Base-by-base conservation (phyloP, 805 yeast species). In the Starmerella floricola region DNA sequence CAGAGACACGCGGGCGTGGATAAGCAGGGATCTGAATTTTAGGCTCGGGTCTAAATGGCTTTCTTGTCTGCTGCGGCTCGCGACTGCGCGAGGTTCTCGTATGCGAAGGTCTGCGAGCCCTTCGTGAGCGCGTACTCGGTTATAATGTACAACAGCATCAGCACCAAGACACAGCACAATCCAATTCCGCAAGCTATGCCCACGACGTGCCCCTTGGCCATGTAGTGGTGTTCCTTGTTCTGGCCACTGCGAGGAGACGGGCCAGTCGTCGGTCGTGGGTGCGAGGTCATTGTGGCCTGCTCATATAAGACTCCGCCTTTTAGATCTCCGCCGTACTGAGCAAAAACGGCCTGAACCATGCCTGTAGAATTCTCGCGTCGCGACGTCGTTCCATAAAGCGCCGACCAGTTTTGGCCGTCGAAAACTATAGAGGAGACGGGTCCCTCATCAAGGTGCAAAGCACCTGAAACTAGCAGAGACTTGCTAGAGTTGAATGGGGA, bases 141-240 rank as follows among this genome's bases (percentile, higher is more conserved):
- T 4, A 64, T 48, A 21, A 64, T 59, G 42, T 69, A 80, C 41
- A 62, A 52, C 16, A 58, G 58, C 8, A 68, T 59, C 21, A 73
- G 44, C 8, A 70, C 41, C 26, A 63, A 49, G 49, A 68, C 62
- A 13, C 75, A 62, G 1, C 69, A 83, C 26, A 81, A 51, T 0
- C 88, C 75, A 41, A 78, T 63, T 0, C 86, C 91, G 32, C 78
- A 65, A 0, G 81, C 74, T 34, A 80, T 71, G 23, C 82, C 69
- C 3, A 78, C 85, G 23, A 80, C 77, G 52, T 70, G 78, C 0
- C 91, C 87, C 17, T 73, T 57, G 11, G 66, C 60, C 59, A 69
- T 62, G 42, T 51, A 46, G 13, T 51, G 27, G 2, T 29, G 8
- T 41, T 31, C 37, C 49, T 15, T 10, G 20, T 15, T 5, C 20